These are phyloP conservation scores for Vigna reflexopilosa DNA, from an alignment of 306 rosid species.

Conservation along the genomic window DNA sequence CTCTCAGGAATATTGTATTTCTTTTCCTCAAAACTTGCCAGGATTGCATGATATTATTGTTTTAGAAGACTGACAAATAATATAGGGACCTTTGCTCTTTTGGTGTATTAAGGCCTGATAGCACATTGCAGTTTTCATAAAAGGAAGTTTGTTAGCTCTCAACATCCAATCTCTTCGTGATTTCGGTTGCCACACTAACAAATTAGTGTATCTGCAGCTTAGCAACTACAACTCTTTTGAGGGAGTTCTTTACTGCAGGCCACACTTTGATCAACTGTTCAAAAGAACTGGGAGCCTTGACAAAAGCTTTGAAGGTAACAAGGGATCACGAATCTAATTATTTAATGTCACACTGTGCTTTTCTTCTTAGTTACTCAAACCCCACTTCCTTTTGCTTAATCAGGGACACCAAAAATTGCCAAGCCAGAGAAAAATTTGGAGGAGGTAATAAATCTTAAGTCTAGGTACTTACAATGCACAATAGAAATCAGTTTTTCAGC, in stretches of 20 bases:
- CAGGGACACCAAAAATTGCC: constrained; percentile 92
- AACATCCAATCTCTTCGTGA: no score
- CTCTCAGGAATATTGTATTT: constrained; percentile 14
- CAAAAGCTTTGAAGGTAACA: constrained; percentile 93
- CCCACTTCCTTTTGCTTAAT: constrained; percentile 21
- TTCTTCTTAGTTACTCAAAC: constrained; percentile 33
- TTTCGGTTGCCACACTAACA: not conserved
- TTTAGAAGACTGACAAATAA: not conserved
- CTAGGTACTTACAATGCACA: constrained; percentile 22
- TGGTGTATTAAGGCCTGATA: constrained; percentile 7
- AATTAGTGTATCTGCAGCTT: constrained; percentile 67
- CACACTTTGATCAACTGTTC: constrained; percentile 93
- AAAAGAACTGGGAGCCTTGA: constrained; percentile 99
- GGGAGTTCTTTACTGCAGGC: constrained; percentile 96
- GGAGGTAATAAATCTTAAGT: constrained; percentile 63
- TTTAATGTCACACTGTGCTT: not conserved
- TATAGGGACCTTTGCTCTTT: constrained; percentile 8
- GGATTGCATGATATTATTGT: not conserved
- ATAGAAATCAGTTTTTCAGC: constrained; percentile 14
- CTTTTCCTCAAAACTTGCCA: not conserved
- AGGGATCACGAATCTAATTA: constrained; percentile 23
- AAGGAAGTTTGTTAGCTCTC: not conserved
- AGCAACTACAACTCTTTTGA: constrained; percentile 99
- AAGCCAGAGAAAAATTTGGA: constrained; percentile 80
- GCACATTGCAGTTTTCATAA: not conserved